Evolutionary conservation across 805 yeast species (phyloP).

Genomic region (Pichia exigua): DNA sequence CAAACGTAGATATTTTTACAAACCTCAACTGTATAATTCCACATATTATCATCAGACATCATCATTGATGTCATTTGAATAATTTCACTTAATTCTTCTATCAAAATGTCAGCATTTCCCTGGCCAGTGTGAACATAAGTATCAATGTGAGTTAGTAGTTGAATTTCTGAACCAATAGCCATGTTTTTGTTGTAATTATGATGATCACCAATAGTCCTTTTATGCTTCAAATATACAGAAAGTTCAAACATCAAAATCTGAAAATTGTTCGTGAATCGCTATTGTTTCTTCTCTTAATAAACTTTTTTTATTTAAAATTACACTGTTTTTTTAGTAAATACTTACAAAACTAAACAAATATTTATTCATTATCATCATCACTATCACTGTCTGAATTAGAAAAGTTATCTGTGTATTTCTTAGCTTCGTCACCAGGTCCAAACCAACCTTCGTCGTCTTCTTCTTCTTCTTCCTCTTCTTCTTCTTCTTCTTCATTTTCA

Average conservation of each 20-base stretch:
- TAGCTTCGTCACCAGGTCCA: slow-evolving; percentile 26
- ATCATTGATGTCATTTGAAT: slow-evolving; percentile 5
- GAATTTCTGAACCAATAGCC: background rate
- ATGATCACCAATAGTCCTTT: too few relatives aligned
- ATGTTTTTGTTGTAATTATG: background rate
- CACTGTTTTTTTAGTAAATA: background rate
- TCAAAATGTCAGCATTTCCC: background rate
- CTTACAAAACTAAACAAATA: background rate
- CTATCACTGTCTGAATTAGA: slow-evolving; percentile 32
- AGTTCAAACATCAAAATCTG: too few relatives aligned
- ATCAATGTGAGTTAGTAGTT: background rate
- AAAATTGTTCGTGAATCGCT: too few relatives aligned
- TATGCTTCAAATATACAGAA: too few relatives aligned
- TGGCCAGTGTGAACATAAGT: background rate
- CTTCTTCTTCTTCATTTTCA: slow-evolving; percentile 23
- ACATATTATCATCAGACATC: slow-evolving; percentile 7
- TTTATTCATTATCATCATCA: slow-evolving; percentile 25
- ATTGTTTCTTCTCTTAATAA: too few relatives aligned
- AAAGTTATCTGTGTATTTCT: slow-evolving; percentile 25
- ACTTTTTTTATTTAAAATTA: background rate
- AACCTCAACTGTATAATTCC: slow-evolving; percentile 1
- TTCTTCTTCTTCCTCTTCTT: slow-evolving; percentile 23
- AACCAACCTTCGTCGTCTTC: slow-evolving; percentile 30
- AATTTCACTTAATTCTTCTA: slow-evolving; percentile 3
- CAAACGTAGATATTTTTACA: background rate